Percentiles rank a stretch among this genome's conserved stretches.
These are phyloP conservation scores for Chrysopogon serrulatus DNA, from an alignment of 176 grass and related monocot genomes.

Conservation along the genomic window DNA sequence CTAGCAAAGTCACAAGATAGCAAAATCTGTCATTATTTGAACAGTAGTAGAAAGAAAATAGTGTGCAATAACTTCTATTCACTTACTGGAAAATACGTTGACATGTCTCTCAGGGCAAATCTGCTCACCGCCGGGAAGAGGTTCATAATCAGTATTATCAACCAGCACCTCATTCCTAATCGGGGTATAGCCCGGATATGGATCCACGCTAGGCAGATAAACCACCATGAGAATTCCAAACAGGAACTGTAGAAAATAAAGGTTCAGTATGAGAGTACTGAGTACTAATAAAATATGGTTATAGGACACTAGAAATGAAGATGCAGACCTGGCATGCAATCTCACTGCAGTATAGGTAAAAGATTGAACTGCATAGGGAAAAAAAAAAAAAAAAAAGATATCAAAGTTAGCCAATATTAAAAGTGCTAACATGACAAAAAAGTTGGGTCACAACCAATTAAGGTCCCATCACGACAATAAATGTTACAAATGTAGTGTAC, in stretches of 20 bases:
- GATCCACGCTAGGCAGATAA: slow-evolving; percentile 84
- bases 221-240: slow-evolving; percentile 87
- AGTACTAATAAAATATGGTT: background rate
- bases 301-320: background rate
- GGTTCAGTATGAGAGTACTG: background rate
- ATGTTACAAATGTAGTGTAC: slow-evolving; percentile 38
- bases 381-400: slow-evolving; percentile 18
- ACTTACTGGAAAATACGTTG: slow-evolving; percentile 75
- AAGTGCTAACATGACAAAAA: background rate
- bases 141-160: slow-evolving; percentile 77
- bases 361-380: slow-evolving; percentile 66
- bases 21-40: slow-evolving; percentile 13
- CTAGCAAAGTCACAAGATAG: slow-evolving; percentile 40
- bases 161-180: slow-evolving; percentile 54
- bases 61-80: slow-evolving; percentile 21
- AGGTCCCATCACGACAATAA: slow-evolving; percentile 3
- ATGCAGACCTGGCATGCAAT: slow-evolving; percentile 71
- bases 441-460: background rate
- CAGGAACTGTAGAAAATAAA: slow-evolving; percentile 57
- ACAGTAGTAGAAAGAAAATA: background rate
- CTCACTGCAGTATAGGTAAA: slow-evolving; percentile 80
- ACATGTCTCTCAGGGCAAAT: slow-evolving; percentile 80
- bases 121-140: slow-evolving; percentile 72
- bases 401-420: slow-evolving; percentile 15
- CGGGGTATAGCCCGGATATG: slow-evolving; percentile 77